Conservation (phyloP, 2,329 filamentous ascomycete species). For the Exophiala spinifera region DNA sequence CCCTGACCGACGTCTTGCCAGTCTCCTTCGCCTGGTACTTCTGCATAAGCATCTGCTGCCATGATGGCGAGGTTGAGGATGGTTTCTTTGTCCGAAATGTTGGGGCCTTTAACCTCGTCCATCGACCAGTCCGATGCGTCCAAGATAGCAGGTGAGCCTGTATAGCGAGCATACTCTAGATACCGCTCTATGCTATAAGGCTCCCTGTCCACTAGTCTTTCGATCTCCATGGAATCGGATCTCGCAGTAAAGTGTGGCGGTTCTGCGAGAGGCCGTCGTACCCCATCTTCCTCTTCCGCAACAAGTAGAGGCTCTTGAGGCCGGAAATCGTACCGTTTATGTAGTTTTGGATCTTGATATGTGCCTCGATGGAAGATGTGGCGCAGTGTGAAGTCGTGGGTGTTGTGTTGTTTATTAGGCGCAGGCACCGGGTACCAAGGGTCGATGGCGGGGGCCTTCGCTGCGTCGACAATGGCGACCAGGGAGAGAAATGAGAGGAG, state of each 20-base stretch:
- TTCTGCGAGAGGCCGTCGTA: constrained; percentile 45
- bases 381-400: constrained; percentile 58
- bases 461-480: constrained; percentile 32
- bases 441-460: constrained; percentile 22
- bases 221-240: constrained; percentile 67
- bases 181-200: constrained; percentile 74
- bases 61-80: constrained; percentile 82
- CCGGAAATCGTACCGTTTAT: constrained; percentile 64
- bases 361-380: constrained; percentile 94
- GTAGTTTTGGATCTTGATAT: constrained; percentile 70
- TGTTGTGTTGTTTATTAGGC: constrained; percentile 16
- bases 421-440: constrained; percentile 24
- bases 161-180: constrained; percentile 67
- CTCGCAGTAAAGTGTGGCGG: constrained; percentile 57
- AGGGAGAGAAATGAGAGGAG: constrained; percentile 67
- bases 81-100: constrained; percentile 80
- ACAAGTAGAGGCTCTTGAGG: constrained; percentile 47
- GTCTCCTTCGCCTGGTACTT: constrained; percentile 66
- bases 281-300: constrained; percentile 56
- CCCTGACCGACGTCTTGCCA: constrained; percentile 78
- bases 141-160: constrained; percentile 65
- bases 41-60: constrained; percentile 84
- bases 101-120: constrained; percentile 73
- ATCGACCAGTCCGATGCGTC: constrained; percentile 75
- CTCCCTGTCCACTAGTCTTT: constrained; percentile 76